Base-by-base conservation (phyloP, 805 yeast species). In the Spathaspora sp. region DNA sequence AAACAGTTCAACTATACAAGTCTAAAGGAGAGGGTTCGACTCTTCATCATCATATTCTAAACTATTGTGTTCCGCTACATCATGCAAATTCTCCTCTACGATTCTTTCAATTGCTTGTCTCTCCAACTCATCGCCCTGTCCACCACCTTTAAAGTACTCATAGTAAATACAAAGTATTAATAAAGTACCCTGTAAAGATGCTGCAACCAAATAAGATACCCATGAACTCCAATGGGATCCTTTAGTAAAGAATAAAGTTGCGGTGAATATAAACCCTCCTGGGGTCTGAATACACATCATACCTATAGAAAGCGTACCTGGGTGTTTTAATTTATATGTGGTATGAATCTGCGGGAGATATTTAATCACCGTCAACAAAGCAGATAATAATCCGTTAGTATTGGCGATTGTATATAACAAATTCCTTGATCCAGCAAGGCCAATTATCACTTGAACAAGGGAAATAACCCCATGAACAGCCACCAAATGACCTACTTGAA, bases 281-380 rank as follows among this genome's bases (percentile, higher is more conserved):
- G 97, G 97, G 17, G 96, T 88, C 64, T 89, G 97, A 56, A 90
- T 78, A 43, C 83, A 69, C 93, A 89, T 87, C 90, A 87, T 88
- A 6, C 83, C 79, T 10, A 88, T 73, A 0, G 96, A 87, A 19
- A 89, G 73, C 0, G 91, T 84, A 9, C 96, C 97, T 0, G 96
- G 85, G 56, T 84, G 91, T 60, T 86, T 85, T 53, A 89, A 73
- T 1, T 55, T 61, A 59, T 75, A 86, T 0, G 96, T 89, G 40
- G 92, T 87, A 55, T 72, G 66, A 9, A 89, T 76, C 66, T 89
- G 97, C 0, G 97, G 97, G 48, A 89, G 69, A 60, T 88, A 89
- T 67, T 89, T 96, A 31, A 85, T 66, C 17, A 82, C 72, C 0
- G 96, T 85, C 46, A 87, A 68, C 0, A 76, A 48, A 0, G 94